These are phyloP conservation scores for Lichtheimia ramosa DNA, from an alignment of 371 early-diverging fungal genomes.

Conservation along the genomic window DNA sequence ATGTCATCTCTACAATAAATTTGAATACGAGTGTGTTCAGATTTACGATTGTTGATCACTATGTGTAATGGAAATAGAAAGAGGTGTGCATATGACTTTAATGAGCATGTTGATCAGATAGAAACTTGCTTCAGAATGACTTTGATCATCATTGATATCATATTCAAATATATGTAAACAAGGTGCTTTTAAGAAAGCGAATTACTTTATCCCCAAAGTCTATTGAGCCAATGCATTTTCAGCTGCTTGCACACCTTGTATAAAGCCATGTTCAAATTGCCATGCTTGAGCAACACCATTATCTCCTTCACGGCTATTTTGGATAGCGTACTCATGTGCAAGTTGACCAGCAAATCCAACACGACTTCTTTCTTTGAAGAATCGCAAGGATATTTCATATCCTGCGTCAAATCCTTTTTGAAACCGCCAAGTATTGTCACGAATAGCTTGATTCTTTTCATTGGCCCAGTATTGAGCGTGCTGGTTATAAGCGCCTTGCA, in stretches of 20 bases:
- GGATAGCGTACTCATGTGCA: conserved; percentile 17
- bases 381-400: conserved; percentile 21
- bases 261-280: conserved; percentile 31
- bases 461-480: conserved; percentile 15
- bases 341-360: conserved; percentile 25
- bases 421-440: conserved; percentile 12
- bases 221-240: conserved; percentile 5
- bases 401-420: conserved; percentile 22
- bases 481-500: conserved; percentile 2
- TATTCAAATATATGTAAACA: no score
- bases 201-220: no score
- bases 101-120: no score
- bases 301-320: conserved; percentile 7
- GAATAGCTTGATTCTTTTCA: neutral
- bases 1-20: no score
- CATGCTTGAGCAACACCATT: conserved; percentile 14
- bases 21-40: no score
- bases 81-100: no score
- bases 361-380: conserved; percentile 11
- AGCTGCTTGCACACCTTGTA: conserved; percentile 16
- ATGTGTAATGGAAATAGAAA: no score
- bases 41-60: no score
- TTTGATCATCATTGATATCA: no score
- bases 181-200: no score
- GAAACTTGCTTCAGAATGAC: no score